Evolutionary conservation across 148 eudicot species (phyloP), one percentile per base, ranked within the genome.

Genomic region (Chenopodium berlandieri): DNA sequence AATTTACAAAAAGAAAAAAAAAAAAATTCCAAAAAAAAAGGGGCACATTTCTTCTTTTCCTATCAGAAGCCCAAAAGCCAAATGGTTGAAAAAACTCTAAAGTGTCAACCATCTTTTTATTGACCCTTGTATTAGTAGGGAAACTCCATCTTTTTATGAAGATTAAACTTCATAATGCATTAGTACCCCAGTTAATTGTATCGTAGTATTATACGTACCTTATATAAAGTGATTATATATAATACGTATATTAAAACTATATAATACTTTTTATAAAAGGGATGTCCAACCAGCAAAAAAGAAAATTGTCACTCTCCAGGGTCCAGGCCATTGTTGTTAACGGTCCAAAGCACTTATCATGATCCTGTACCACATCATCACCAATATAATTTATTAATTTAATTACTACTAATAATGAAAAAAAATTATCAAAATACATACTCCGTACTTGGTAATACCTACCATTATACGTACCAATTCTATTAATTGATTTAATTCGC

Each of bases 301-400:
- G 17, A 56, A 56, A 56, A 56, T 3, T 14, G 62, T 56, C 62
- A 56, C 62, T 14, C 62, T 76, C 31, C 75, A 63, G 56, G 77
- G 75, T 71, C 62, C 7, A 40, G 44, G 44, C 44, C 44, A 40
- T 40, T 40, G 47, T n/a, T 10, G 58, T 92, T 86, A 90, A 87
- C 92, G 90, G 79, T 92, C 95, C 93, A 90, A 86, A 73, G 93
- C 93, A 77, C 92, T 88, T 56, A 92, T 83, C 82, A 92, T 83
- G 80, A 92, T 87, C 95, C 95, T 92, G 93, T 85, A 84, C 37
- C 63, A 72, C 34, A 2, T 5, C 46, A 54, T 50, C 6, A 16
- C 30, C 30, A 10, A 56, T 0, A 7, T 4, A 75, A 71, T 71
- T 0, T 0, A 17, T 2, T 4, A 75, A 71, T 71, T 2, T 14